Percentiles rank a stretch among this genome's conserved stretches.
Conservation (phyloP, 306 rosid genomes). For the Oxytropis ochrocephala region DNA sequence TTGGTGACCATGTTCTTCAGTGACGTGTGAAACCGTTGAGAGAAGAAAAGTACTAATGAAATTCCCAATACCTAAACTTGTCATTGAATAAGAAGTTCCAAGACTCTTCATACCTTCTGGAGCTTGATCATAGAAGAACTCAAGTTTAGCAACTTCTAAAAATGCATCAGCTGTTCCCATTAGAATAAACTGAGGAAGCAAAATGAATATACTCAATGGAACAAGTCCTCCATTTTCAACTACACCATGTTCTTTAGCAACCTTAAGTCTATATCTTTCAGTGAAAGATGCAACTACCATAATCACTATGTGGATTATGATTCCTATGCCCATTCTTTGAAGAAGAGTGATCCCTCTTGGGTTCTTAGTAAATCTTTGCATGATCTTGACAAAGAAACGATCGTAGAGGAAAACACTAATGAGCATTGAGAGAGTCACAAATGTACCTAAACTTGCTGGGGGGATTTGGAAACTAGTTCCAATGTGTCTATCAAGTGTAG, state of each 20-base stretch:
- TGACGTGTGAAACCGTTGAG: constrained; percentile 34
- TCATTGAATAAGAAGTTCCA: constrained; percentile 58
- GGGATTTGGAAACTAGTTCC: constrained; percentile 60
- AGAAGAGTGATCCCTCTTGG: constrained; percentile 72
- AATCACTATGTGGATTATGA: constrained; percentile 33
- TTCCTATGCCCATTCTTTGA: constrained; percentile 63
- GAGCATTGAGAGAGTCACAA: constrained; percentile 43
- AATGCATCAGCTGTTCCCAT: constrained; percentile 56
- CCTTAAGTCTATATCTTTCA: constrained; percentile 51
- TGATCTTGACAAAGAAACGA: constrained; percentile 41
- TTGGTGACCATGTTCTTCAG: constrained; percentile 28
- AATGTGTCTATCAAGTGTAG: constrained; percentile 46
- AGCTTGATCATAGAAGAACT: constrained; percentile 76
- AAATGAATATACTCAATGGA: constrained; percentile 52
- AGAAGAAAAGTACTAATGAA: constrained; percentile 59
- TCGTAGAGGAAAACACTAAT: constrained; percentile 45
- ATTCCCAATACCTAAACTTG: constrained; percentile 52
- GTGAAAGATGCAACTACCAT: constrained; percentile 42
- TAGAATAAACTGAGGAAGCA: constrained; percentile 58
- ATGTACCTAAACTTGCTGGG: constrained; percentile 48
- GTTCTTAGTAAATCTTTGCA: constrained; percentile 37
- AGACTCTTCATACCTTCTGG: constrained; percentile 77
- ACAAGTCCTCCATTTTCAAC: constrained; percentile 24
- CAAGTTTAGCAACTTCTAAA: constrained; percentile 53
- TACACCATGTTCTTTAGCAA: constrained; percentile 22